Percentiles rank a stretch among this genome's conserved stretches.
These are phyloP conservation scores for Neoboletus brunneissimus DNA, from an alignment of 768 basidiomycete genomes.

Conservation along the genomic window DNA sequence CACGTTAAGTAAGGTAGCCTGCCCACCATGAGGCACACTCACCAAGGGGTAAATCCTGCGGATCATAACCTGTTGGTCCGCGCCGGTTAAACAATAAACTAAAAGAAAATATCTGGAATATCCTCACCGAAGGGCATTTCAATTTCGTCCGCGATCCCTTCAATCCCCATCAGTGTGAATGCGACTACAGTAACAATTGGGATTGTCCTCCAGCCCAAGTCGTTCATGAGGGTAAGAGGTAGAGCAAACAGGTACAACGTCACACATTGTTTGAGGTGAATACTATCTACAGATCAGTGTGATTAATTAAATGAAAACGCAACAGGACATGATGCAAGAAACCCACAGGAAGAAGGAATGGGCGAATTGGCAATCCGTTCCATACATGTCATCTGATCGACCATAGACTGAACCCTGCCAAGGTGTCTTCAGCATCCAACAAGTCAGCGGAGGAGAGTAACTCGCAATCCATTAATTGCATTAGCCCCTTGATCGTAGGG, in stretches of 20 bases:
- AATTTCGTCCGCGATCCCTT: slow-evolving; percentile 93
- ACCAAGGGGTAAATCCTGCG: slow-evolving; percentile 75
- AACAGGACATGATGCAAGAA: not conserved
- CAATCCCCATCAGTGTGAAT: slow-evolving; percentile 92
- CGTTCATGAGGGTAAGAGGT: slow-evolving; percentile 80
- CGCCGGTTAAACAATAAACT: not conserved
- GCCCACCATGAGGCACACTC: slow-evolving; percentile 15
- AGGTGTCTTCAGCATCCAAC: slow-evolving; percentile 4
- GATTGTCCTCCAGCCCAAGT: slow-evolving; percentile 80
- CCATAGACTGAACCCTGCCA: slow-evolving; percentile 70
- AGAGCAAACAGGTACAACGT: slow-evolving; percentile 88
- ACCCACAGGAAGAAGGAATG: slow-evolving; percentile 71
- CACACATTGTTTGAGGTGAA: slow-evolving; percentile 96
- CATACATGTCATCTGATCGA: slow-evolving; percentile 82
- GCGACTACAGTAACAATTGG: slow-evolving; percentile 85
- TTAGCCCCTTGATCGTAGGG: slow-evolving; percentile 56
- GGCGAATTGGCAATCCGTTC: slow-evolving; percentile 91
- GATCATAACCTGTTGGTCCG: slow-evolving; percentile 48
- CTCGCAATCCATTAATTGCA: slow-evolving; percentile 67
- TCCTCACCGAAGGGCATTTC: slow-evolving; percentile 88
- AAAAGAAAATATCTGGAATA: not conserved
- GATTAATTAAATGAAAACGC: slow-evolving; percentile 10
- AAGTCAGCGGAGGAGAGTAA: slow-evolving; percentile 2
- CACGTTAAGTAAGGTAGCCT: not conserved
- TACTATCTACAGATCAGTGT: slow-evolving; percentile 57